Evolutionary conservation across 2,329 filamentous ascomycete genomes (phyloP).

Genomic region (Metarhizium robertsii): DNA sequence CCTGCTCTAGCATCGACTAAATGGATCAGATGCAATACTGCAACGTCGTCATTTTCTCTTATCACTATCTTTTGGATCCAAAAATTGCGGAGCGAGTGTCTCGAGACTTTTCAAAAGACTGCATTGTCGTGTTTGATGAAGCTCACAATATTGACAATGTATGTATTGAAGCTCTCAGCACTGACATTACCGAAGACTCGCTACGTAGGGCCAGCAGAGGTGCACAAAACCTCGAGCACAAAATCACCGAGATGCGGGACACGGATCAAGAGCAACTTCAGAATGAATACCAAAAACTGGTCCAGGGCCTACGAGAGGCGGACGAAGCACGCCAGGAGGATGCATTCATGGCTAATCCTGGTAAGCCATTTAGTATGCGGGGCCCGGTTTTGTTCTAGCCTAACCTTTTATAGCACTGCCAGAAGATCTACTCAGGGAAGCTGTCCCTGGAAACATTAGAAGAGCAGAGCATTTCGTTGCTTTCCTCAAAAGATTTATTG

Average conservation of each 20-base stretch:
- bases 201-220: constrained; percentile 83
- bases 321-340: constrained; percentile 89
- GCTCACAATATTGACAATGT: constrained; percentile 99
- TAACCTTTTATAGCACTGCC: constrained; percentile 54
- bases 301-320: constrained; percentile 79
- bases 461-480: constrained; percentile 92
- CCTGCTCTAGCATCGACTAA: constrained; percentile 3
- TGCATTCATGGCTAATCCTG: constrained; percentile 91
- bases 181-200: constrained; percentile 93
- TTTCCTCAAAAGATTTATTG: constrained; percentile 92
- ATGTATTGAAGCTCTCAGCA: constrained; percentile 94
- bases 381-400: background rate
- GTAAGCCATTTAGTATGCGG: constrained; percentile 19
- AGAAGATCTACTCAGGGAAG: constrained; percentile 89
- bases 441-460: constrained; percentile 91
- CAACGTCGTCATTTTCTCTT: constrained; percentile 99
- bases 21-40: constrained; percentile 80
- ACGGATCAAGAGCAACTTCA: constrained; percentile 91
- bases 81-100: constrained; percentile 97
- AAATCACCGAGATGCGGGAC: constrained; percentile 90
- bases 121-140: constrained; percentile 97
- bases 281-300: constrained; percentile 89
- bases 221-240: constrained; percentile 81
- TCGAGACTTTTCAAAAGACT: constrained; percentile 92
- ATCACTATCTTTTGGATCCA: constrained; percentile 94